These are phyloP conservation scores for Aureoboletus auriporus DNA, from an alignment of 768 basidiomycete species.

Conservation along the genomic window DNA sequence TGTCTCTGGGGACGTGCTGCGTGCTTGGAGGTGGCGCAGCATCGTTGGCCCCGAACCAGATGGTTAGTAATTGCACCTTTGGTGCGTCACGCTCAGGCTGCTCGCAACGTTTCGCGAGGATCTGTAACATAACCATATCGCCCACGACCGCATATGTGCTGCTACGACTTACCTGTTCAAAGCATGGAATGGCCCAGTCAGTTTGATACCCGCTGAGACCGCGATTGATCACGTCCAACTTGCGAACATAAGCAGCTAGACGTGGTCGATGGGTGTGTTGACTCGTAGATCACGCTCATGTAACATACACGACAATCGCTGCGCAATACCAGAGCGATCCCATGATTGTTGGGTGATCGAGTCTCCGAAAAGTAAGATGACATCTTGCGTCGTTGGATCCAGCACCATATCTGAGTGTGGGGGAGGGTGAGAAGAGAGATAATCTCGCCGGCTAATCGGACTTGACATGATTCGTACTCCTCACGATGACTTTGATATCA, in stretches of 20 bases:
- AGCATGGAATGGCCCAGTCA: conserved; percentile 77
- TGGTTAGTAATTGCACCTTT: conserved; percentile 65
- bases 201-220: conserved; percentile 85
- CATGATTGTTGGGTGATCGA: conserved; percentile 74
- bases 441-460: background rate
- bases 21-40: conserved; percentile 57
- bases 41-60: conserved; percentile 94
- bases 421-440: background rate
- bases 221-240: conserved; percentile 83
- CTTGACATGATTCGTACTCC: background rate
- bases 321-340: conserved; percentile 59
- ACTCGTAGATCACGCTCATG: background rate
- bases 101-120: conserved; percentile 51
- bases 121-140: conserved; percentile 32
- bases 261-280: background rate
- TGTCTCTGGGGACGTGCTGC: conserved; percentile 73
- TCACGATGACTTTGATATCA: conserved; percentile 36
- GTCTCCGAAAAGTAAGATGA: conserved; percentile 76
- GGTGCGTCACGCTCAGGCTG: conserved; percentile 44
- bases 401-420: conserved; percentile 39
- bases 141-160: background rate
- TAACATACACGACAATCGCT: conserved; percentile 48
- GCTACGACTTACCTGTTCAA: conserved; percentile 54
- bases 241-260: conserved; percentile 72
- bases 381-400: conserved; percentile 54